Percentiles rank a stretch among this genome's conserved stretches.
phyloP scores from a whole-genome alignment of 2,329 filamentous ascomycete genomes.

The Colletotrichum sp. region DNA sequence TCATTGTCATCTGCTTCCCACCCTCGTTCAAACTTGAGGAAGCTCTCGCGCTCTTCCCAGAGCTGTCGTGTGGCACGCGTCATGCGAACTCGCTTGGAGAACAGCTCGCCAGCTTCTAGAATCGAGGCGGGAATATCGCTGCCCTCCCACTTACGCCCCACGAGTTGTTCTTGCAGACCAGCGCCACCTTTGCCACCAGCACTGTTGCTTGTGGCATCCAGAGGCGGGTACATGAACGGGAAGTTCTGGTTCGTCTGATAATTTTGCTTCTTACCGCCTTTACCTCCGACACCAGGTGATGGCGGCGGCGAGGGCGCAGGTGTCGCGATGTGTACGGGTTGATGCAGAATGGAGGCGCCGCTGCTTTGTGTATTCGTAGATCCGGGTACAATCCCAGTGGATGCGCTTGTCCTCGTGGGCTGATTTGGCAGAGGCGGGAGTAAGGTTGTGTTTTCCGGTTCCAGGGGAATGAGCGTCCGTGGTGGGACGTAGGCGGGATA shows the following conservation, averaged over 20 bases:
- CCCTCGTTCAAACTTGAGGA: conserved; percentile 89
- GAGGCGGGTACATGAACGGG: conserved; percentile 93
- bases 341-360: conserved; percentile 84
- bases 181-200: conserved; percentile 88
- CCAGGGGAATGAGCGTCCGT: conserved; percentile 79
- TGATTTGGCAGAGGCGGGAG: conserved; percentile 84
- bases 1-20: conserved; percentile 68
- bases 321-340: conserved; percentile 98
- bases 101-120: conserved; percentile 90
- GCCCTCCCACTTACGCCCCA: conserved; percentile 90
- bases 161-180: conserved; percentile 78
- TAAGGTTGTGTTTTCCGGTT: conserved; percentile 89
- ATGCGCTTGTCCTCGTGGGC: conserved; percentile 63
- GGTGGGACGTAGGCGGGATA: conserved; percentile 97
- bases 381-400: conserved; percentile 65
- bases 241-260: conserved; percentile 99
- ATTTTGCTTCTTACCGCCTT: conserved; percentile 97
- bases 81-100: conserved; percentile 88
- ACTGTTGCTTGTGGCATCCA: conserved; percentile 87
- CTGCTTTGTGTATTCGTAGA: conserved; percentile 59
- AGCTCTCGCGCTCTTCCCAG: conserved; percentile 92
- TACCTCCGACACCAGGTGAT: conserved; percentile 84
- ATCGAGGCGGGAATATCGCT: conserved; percentile 94
- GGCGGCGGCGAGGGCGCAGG: conserved; percentile 95
- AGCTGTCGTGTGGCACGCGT: conserved; percentile 90